A percentile compares a stretch with the other conserved stretches of the same genome.
Evolutionary conservation across 345 rosid genomes (phyloP).

Genomic region (Camelina hispida): DNA sequence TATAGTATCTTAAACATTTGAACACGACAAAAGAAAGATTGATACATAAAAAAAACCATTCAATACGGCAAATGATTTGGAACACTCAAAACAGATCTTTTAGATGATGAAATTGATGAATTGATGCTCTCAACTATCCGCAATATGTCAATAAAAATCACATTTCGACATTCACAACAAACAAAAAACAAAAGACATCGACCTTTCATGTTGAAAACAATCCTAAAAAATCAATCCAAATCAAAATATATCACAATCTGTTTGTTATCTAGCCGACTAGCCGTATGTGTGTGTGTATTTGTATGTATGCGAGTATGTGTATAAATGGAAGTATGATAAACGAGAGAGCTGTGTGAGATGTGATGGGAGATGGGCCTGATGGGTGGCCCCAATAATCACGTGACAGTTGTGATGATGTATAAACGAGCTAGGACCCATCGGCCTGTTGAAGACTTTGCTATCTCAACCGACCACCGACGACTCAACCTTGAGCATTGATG

Average conservation of each 20-base stretch:
- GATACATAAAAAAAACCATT: background rate
- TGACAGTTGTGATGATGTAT: constrained; percentile 37
- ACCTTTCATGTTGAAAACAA: constrained; percentile 9
- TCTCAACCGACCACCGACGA: constrained; percentile 42
- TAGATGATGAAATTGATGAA: background rate
- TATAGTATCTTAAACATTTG: background rate
- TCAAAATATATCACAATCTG: constrained; percentile 32
- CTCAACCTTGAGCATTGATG: constrained; percentile 35
- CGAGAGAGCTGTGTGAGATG: constrained; percentile 42
- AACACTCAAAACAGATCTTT: background rate
- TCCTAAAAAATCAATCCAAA: constrained; percentile 10
- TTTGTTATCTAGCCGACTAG: background rate
- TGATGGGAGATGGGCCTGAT: constrained; percentile 42
- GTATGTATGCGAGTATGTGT: constrained; percentile 24
- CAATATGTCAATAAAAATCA: background rate
- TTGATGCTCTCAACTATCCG: background rate
- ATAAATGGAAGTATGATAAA: constrained; percentile 33
- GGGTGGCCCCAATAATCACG: constrained; percentile 45
- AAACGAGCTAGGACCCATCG: constrained; percentile 35
- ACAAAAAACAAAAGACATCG: background rate
- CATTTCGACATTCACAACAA: background rate
- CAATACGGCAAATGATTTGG: background rate
- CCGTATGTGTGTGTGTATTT: constrained; percentile 17
- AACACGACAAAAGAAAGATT: background rate
- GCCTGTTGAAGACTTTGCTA: constrained; percentile 36